phyloP scores from a whole-genome alignment of 140 eudicot genomes.

The Senecio squalidus region DNA sequence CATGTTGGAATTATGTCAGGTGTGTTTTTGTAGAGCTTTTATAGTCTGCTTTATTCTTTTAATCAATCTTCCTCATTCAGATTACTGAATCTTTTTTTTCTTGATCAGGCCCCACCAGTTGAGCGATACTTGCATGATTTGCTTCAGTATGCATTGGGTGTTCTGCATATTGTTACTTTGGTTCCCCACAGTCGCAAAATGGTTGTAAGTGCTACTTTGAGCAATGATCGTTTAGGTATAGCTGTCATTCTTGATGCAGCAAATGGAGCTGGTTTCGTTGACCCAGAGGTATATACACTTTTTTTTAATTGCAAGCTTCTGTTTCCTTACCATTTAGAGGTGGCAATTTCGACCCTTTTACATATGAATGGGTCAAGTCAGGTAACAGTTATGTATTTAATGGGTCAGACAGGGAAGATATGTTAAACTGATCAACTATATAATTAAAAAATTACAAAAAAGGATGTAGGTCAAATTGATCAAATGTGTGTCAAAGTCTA shows the following conservation, averaged over 20 bases:
- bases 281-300: constrained; percentile 67
- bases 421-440: no score
- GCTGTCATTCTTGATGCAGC: constrained; percentile 94
- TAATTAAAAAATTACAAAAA: no score
- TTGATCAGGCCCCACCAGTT: constrained; percentile 78
- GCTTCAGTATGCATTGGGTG: constrained; percentile 93
- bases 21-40: neutral
- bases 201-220: constrained; percentile 74
- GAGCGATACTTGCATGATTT: constrained; percentile 94
- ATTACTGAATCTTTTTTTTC: neutral
- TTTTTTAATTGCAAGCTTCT: neutral
- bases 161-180: constrained; percentile 76
- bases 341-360: no score
- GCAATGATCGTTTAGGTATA: constrained; percentile 90
- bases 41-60: neutral
- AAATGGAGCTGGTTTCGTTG: constrained; percentile 74
- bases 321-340: neutral
- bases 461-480: no score
- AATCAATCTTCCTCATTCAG: neutral
- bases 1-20: constrained; percentile 97
- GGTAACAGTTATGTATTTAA: no score
- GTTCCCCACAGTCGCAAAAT: constrained; percentile 77
- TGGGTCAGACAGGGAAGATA: neutral
- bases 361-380: neutral
- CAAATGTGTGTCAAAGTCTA: no score